These are phyloP conservation scores for Russula ochroleuca DNA, from an alignment of 768 basidiomycete species.

Conservation along the genomic window DNA sequence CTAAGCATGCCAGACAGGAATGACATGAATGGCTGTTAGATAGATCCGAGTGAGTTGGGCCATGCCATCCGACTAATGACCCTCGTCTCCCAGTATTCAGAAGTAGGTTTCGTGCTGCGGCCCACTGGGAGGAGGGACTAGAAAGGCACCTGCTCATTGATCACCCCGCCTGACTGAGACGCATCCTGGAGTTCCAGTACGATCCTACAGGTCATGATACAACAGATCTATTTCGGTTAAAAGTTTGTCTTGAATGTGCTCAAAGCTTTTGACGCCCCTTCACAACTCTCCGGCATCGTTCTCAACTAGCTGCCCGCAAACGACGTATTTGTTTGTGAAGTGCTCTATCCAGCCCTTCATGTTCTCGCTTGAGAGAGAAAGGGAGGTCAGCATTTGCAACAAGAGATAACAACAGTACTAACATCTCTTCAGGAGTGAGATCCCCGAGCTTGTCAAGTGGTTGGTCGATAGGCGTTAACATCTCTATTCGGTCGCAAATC, in stretches of 20 bases:
- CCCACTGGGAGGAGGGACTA: neutral
- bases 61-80: no score
- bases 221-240: neutral
- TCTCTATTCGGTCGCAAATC: slow-evolving; percentile 49
- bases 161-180: neutral
- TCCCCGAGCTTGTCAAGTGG: slow-evolving; percentile 82
- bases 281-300: slow-evolving; percentile 41
- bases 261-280: neutral
- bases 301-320: slow-evolving; percentile 86
- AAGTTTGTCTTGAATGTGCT: neutral
- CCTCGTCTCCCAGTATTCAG: no score
- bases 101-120: neutral
- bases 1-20: no score
- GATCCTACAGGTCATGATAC: neutral
- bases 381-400: neutral
- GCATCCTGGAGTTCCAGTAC: neutral
- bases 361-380: slow-evolving; percentile 63
- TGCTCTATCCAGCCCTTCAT: slow-evolving; percentile 97
- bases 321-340: slow-evolving; percentile 88
- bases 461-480: slow-evolving; percentile 86
- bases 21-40: no score
- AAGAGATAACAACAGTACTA: slow-evolving; percentile 33
- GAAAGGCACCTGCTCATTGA: neutral
- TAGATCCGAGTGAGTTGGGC: no score
- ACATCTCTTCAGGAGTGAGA: slow-evolving; percentile 80